Evolutionary conservation across 2,329 filamentous ascomycete genomes (phyloP), one percentile per base, ranked within the genome.

Genomic region (Fusarium concolor): DNA sequence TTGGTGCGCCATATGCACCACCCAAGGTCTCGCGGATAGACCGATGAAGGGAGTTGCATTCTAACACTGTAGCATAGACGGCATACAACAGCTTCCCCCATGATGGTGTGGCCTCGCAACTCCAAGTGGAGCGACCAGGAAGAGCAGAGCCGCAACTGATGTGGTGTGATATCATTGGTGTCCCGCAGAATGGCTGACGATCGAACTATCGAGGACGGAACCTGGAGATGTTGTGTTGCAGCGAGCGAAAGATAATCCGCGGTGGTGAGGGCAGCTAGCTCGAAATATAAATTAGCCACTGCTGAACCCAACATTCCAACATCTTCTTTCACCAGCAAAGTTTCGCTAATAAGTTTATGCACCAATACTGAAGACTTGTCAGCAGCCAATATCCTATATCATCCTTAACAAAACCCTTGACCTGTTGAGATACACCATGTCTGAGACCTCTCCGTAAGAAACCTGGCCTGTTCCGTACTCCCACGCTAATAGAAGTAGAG

Each of bases 151-250:
- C 68, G 63, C 72, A 71, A 37, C 39, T 62, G 58, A 77, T 75
- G 75, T 77, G 74, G 65, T 69, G 62, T 62, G 43, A 56, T 57
- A 49, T 68, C 61, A 75, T 76, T 77, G 76, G 75, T 62, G 57
- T 66, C 47, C 35, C 26, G 26, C 3, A 41, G 59, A 31, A 57
- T 49, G 46, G 53, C 29, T 55, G 56, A 59, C 41, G 56, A 74
- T 71, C 45, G 37, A 71, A 53, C 47, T 53, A 35, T 59, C 50
- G 42, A 56, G 17, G 53, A 43, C 47, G 51, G 54, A 58, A 56
- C 50, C 56, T 52, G 31, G 43, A 50, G 50, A 62, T 56, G 51
- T 44, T 53, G 52, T 62, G 52, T 44, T 46, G 46, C 52, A 44
- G 38, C 24, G 18, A 29, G 56, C 47, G 42, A 60, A 56, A 49